Evolutionary conservation across 257 asterid species (phyloP).

Genomic region (Anisodus acutangulus): DNA sequence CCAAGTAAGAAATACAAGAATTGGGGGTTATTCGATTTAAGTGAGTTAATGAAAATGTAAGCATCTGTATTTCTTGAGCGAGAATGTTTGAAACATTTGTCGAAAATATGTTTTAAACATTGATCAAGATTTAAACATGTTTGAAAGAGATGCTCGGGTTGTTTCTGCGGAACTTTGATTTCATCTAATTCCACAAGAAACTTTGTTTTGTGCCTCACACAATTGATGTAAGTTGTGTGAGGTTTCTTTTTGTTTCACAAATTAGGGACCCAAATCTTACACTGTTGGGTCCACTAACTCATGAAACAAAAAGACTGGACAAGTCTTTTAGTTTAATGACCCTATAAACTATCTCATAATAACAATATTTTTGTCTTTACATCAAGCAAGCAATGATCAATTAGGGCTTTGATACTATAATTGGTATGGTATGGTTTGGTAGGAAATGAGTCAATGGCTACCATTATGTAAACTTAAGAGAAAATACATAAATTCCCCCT

Average conservation of each 20-base stretch:
- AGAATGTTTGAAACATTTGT: not conserved
- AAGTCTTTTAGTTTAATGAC: not conserved
- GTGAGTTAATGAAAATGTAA: too few species aligned
- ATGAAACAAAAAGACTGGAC: not conserved
- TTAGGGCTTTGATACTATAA: not conserved
- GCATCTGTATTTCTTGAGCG: too few species aligned
- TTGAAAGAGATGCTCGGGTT: not conserved
- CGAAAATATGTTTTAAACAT: not conserved
- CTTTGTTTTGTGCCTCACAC: not conserved
- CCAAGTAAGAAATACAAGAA: too few species aligned
- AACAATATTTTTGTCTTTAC: not conserved
- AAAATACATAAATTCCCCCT: too few species aligned
- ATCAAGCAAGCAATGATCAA: not conserved
- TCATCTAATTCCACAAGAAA: not conserved
- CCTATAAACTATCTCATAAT: not conserved
- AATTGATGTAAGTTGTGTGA: not conserved
- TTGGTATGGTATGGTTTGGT: not conserved
- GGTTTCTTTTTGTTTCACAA: slow-evolving; percentile 11
- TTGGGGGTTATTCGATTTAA: too few species aligned
- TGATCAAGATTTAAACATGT: too few species aligned
- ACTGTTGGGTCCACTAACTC: not conserved
- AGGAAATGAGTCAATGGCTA: not conserved
- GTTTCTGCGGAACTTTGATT: not conserved
- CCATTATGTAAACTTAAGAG: not conserved
- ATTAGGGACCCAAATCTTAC: not conserved